Evolutionary conservation across 2,329 filamentous ascomycete species (phyloP).

Genomic region (Magnaporthiopsis rhizophila): DNA sequence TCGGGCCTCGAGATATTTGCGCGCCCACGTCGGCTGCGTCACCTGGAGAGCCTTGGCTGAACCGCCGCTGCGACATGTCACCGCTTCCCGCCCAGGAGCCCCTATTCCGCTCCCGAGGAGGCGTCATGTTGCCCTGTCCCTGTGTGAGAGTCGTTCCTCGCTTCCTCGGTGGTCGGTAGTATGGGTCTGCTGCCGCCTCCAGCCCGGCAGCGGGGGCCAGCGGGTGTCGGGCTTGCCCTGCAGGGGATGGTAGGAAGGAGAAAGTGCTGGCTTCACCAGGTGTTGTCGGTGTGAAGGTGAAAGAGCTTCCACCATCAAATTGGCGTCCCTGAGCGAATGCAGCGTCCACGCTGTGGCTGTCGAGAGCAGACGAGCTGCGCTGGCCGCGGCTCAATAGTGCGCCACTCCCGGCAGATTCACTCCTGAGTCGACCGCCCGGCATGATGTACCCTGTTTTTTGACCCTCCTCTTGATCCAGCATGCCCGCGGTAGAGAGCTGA

Average conservation of each 20-base stretch:
- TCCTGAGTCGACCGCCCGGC: slow-evolving; percentile 47
- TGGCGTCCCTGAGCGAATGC: slow-evolving; percentile 37
- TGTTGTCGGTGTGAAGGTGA: slow-evolving; percentile 57
- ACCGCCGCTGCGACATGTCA: slow-evolving; percentile 28
- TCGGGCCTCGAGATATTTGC: slow-evolving; percentile 33
- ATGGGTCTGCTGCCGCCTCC: slow-evolving; percentile 61
- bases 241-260: slow-evolving; percentile 59
- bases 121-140: slow-evolving; percentile 43
- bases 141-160: slow-evolving; percentile 26
- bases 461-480: slow-evolving; percentile 62
- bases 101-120: slow-evolving; percentile 25
- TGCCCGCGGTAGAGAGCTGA: slow-evolving; percentile 73
- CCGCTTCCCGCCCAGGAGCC: slow-evolving; percentile 27
- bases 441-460: slow-evolving; percentile 53
- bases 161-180: slow-evolving; percentile 76
- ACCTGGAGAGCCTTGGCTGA: slow-evolving; percentile 26
- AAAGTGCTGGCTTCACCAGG: slow-evolving; percentile 62
- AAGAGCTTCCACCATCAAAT: slow-evolving; percentile 54
- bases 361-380: slow-evolving; percentile 47
- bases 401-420: slow-evolving; percentile 52
- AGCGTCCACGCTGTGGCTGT: slow-evolving; percentile 35
- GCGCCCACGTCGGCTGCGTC: slow-evolving; percentile 34
- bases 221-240: slow-evolving; percentile 33
- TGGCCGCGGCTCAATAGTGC: slow-evolving; percentile 37
- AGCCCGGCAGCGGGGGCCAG: slow-evolving; percentile 37